Percentiles rank a stretch among this genome's conserved stretches.
These are phyloP conservation scores for Amanita molliuscula DNA, from an alignment of 768 basidiomycete species.

Conservation along the genomic window DNA sequence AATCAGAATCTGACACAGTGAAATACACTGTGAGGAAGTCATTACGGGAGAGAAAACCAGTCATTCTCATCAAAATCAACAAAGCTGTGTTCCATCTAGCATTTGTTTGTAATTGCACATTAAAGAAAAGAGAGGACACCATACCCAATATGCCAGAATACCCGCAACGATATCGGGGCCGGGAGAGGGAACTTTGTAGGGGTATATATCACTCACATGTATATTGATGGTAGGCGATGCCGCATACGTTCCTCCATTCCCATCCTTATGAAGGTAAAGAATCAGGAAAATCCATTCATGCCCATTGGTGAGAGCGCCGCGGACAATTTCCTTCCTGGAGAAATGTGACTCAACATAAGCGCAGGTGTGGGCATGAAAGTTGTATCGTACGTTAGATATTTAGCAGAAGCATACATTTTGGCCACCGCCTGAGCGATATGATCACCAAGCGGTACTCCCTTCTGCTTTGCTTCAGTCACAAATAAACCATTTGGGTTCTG, in stretches of 20 bases:
- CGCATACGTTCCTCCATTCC: conserved; percentile 10
- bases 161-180: conserved; percentile 11
- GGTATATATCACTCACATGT: background rate
- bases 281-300: conserved; percentile 14
- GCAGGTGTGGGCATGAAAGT: background rate
- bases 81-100: too few species aligned
- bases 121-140: too few species aligned
- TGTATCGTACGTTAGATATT: conserved; percentile 8
- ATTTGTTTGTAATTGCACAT: too few species aligned
- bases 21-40: too few species aligned
- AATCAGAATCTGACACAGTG: too few species aligned
- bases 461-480: conserved; percentile 12
- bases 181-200: background rate
- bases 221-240: conserved; percentile 1
- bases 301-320: conserved; percentile 12
- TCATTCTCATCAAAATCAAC: too few species aligned
- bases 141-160: conserved; percentile 11
- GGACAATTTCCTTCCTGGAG: conserved; percentile 10
- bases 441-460: background rate
- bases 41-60: too few species aligned
- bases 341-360: background rate
- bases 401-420: conserved; percentile 13
- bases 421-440: conserved; percentile 12
- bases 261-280: conserved; percentile 10
- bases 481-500: too few species aligned